These are phyloP conservation scores for Wickerhamomyces pijperi DNA, from an alignment of 805 yeast species.

Conservation along the genomic window DNA sequence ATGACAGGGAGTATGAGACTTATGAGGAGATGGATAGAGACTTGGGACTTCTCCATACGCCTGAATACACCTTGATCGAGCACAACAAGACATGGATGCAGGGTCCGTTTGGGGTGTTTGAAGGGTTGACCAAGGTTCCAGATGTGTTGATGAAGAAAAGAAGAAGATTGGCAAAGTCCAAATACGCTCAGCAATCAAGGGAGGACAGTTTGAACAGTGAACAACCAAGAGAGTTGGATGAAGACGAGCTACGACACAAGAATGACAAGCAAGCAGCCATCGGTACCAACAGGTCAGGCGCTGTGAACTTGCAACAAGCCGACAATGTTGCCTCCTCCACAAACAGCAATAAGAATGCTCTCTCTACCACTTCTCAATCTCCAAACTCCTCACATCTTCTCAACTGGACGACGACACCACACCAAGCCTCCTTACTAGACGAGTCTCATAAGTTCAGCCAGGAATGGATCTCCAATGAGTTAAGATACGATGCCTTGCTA, in stretches of 20 bases:
- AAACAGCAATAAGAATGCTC: no score
- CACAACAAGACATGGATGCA: conserved; percentile 37
- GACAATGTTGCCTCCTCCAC: no score
- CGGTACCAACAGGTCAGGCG: no score
- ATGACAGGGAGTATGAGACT: conserved; percentile 55
- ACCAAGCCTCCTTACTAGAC: conserved; percentile 6
- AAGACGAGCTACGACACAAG: conserved; percentile 8
- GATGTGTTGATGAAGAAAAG: conserved; percentile 14
- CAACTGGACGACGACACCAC: conserved; percentile 6
- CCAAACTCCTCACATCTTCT: not conserved
- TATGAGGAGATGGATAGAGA: conserved; percentile 79
- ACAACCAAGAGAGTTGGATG: conserved; percentile 2
- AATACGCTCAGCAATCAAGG: conserved; percentile 10
- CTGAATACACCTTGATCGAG: conserved; percentile 29
- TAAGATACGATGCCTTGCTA: conserved; percentile 59
- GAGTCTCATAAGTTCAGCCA: conserved; percentile 9
- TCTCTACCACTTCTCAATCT: no score
- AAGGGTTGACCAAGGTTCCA: conserved; percentile 24
- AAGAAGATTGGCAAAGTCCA: conserved; percentile 16
- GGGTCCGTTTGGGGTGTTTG: conserved; percentile 83
- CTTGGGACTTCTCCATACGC: conserved; percentile 40
- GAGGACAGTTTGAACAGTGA: not conserved
- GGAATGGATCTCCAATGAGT: conserved; percentile 62
- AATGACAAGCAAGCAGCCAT: conserved; percentile 1
- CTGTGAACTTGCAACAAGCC: no score